Base-by-base conservation (phyloP, 139 green algal species). In the Chlorella ohadii region DNA sequence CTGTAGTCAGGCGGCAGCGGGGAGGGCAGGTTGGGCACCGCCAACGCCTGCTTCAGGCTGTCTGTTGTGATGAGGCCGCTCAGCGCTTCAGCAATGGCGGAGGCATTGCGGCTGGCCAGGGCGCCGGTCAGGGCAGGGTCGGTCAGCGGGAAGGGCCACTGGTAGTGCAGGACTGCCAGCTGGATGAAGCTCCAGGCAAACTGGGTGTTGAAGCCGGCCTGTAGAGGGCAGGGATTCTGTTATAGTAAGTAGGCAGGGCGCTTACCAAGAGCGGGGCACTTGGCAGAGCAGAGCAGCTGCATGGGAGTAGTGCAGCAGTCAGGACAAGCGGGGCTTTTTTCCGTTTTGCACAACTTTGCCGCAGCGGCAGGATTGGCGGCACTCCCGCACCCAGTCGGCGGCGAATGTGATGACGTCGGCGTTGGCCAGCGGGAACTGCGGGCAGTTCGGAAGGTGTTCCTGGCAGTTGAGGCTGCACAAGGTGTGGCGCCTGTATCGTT, bases 381-480 rank as follows among this genome's bases (percentile, higher is more conserved):
- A n/a, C n/a, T n/a, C n/a, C n/a, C 41, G 65, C 73, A 79, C 73
- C 81, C 81, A 86, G 6, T 72, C 55, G 15, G 70, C 38, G 16
- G 31, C 72, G 64, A 86, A 86, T 1, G 82, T 86, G 33, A 86
- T 61, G 11, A 36, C 72, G 19, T 86, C 72, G 19, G 56, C 72
- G 75, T 71, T 82, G 33, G 82, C 72, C 12, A 12, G 12, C 0
- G 71, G 71, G 33, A 76, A 86, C 34, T 70, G 51, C 15, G 15
- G 22, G 2, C 11, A 59, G 51, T 9, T 23, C 12, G 44, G 11
- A 55, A 55, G 44, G n/a, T n/a, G n/a, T n/a, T n/a, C n/a, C n/a
- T n/a, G n/a, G n/a, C n/a, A n/a, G n/a, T n/a, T n/a, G n/a, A n/a
- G n/a, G n/a, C n/a, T n/a, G n/a, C n/a, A n/a, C n/a, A n/a, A n/a